Evolutionary conservation across 129 eudicot species (phyloP).

Genomic region (Mikania micrantha): DNA sequence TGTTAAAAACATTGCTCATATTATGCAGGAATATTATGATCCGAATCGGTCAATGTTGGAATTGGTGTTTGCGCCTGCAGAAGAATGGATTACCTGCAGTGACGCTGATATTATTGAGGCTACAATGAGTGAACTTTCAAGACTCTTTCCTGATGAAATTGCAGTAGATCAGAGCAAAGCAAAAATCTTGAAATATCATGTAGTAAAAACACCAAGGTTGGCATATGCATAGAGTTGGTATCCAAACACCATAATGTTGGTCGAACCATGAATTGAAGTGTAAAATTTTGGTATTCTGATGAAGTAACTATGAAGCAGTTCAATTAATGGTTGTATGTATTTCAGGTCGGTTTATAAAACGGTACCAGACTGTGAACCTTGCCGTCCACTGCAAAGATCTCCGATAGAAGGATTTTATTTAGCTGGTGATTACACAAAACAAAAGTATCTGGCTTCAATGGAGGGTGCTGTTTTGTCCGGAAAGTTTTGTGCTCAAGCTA

Average conservation of each 20-base stretch:
- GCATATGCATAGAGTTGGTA: background rate
- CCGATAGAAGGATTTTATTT: conserved; percentile 87
- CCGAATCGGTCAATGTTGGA: conserved; percentile 94
- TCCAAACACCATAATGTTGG: background rate
- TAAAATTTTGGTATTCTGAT: background rate
- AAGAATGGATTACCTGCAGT: conserved; percentile 89
- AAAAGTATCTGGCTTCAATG: conserved; percentile 96
- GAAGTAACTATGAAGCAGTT: background rate
- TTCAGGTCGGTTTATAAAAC: conserved; percentile 96
- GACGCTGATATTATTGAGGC: conserved; percentile 92
- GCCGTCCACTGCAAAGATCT: conserved; percentile 97
- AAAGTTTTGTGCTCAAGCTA: conserved; percentile 93
- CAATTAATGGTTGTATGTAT: background rate
- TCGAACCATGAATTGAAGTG: background rate
- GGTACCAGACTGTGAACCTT: conserved; percentile 84
- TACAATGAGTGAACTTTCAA: conserved; percentile 92
- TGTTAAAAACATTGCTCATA: background rate
- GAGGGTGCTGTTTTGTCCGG: conserved; percentile 98
- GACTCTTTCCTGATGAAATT: conserved; percentile 94
- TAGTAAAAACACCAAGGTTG: conserved; percentile 96
- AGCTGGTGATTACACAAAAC: conserved; percentile 97
- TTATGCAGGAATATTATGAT: conserved; percentile 82
- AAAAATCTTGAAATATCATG: conserved; percentile 88
- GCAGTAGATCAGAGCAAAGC: conserved; percentile 96
- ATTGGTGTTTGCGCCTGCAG: conserved; percentile 97